phyloP scores from a whole-genome alignment of 2,329 filamentous ascomycete species.

The Aureobasidium pullulans region DNA sequence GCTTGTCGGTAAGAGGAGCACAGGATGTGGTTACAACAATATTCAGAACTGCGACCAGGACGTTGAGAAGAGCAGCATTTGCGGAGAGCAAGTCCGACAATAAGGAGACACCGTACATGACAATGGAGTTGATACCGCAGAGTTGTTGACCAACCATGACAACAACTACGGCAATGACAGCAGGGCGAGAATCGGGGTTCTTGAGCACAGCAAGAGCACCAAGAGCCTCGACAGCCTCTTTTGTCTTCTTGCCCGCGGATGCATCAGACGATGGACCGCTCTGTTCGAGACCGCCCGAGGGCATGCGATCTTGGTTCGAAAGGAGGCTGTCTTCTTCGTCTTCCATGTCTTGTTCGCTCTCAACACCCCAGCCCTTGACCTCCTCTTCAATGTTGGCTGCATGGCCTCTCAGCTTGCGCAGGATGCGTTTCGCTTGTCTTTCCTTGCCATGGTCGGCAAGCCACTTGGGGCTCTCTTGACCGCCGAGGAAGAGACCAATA shows the following conservation, averaged over 20 bases:
- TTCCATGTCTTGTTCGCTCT: constrained; percentile 25
- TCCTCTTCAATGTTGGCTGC: constrained; percentile 66
- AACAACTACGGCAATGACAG: constrained; percentile 81
- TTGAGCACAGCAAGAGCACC: constrained; percentile 51
- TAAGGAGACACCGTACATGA: constrained; percentile 96
- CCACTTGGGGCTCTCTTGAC: constrained; percentile 86
- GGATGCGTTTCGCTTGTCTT: constrained; percentile 54
- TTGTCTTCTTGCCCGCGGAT: constrained; percentile 22
- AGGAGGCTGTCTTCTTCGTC: constrained; percentile 69
- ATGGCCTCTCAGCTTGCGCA: constrained; percentile 70
- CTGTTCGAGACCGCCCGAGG: constrained; percentile 15
- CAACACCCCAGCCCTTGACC: constrained; percentile 44
- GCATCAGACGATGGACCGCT: constrained; percentile 19
- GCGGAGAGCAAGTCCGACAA: constrained; percentile 73
- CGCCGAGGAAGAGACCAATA: constrained; percentile 58
- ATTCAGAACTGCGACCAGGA: constrained; percentile 80
- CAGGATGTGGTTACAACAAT: constrained; percentile 73
- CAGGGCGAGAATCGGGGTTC: constrained; percentile 65
- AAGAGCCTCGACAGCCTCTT: constrained; percentile 25
- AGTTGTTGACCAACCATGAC: constrained; percentile 92
- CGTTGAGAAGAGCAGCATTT: constrained; percentile 75
- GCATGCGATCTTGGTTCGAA: constrained; percentile 28
- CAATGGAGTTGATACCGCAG: constrained; percentile 87
- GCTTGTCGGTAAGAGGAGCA: constrained; percentile 75
- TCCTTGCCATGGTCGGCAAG: constrained; percentile 60